Conservation (phyloP, 768 basidiomycete genomes). For the Mycena rebaudengoi region DNA sequence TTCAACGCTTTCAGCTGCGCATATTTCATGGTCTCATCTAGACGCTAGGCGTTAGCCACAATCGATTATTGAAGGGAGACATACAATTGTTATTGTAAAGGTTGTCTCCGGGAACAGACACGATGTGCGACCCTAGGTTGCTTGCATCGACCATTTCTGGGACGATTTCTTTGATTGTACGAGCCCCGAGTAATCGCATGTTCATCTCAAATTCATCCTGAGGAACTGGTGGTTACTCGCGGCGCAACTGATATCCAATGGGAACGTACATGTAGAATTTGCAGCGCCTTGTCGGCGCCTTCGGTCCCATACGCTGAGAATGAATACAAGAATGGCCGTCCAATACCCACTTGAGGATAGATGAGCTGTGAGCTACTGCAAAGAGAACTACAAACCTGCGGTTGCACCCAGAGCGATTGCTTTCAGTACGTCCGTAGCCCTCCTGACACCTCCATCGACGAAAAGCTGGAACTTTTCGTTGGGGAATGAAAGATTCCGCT, state of each 20-base stretch:
- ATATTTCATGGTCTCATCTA: conserved; percentile 55
- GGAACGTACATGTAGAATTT: conserved; percentile 69
- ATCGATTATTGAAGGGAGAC: conserved; percentile 36
- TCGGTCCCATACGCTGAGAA: conserved; percentile 90
- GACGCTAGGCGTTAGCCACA: conserved; percentile 12
- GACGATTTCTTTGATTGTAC: conserved; percentile 77
- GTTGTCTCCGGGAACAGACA: conserved; percentile 74
- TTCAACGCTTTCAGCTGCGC: conserved; percentile 49
- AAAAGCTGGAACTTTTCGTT: conserved; percentile 86
- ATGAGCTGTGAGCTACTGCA: not conserved
- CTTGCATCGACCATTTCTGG: conserved; percentile 92
- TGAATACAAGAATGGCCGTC: conserved; percentile 88
- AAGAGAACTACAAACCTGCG: conserved; percentile 57
- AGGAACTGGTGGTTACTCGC: not conserved
- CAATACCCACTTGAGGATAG: conserved; percentile 70
- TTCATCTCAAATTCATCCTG: conserved; percentile 99
- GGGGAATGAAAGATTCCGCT: conserved; percentile 75
- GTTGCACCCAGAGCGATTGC: conserved; percentile 91
- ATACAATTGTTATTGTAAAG: conserved; percentile 85
- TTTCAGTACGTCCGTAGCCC: conserved; percentile 91
- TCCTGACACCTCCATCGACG: conserved; percentile 93
- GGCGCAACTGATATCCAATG: not conserved
- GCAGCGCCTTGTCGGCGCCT: conserved; percentile 84
- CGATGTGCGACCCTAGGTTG: conserved; percentile 71
- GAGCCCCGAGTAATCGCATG: conserved; percentile 90